These are phyloP conservation scores for Coleophoma eucalyptorum DNA, from an alignment of 2,329 filamentous ascomycete genomes.

Conservation along the genomic window DNA sequence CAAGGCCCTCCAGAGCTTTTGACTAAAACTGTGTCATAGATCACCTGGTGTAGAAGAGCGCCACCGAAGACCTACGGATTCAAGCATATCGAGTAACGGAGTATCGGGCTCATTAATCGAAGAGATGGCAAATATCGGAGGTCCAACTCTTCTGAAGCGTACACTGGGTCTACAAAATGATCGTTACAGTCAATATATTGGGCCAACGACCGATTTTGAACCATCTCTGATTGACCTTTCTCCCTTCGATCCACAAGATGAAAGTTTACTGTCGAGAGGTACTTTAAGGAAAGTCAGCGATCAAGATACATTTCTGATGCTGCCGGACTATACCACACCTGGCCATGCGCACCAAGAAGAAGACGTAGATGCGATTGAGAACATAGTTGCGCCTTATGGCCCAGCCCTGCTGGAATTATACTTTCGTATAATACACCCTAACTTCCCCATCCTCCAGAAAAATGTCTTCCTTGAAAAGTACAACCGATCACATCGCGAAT, in stretches of 20 bases:
- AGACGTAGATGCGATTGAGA: conserved; percentile 70
- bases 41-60: conserved; percentile 54
- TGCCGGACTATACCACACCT: conserved; percentile 69
- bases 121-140: conserved; percentile 68
- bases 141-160: conserved; percentile 61
- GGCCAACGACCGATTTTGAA: conserved; percentile 79
- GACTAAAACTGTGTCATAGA: conserved; percentile 32
- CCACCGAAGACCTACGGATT: conserved; percentile 48
- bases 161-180: conserved; percentile 74
- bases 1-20: too few relatives aligned
- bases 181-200: conserved; percentile 79
- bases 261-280: conserved; percentile 67
- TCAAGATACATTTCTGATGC: conserved; percentile 74
- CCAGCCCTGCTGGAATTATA: conserved; percentile 74
- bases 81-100: conserved; percentile 57
- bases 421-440: conserved; percentile 76
- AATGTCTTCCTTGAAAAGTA: conserved; percentile 77
- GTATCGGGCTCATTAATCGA: conserved; percentile 61
- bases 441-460: conserved; percentile 80
- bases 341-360: conserved; percentile 67
- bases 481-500: conserved; percentile 66
- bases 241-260: conserved; percentile 75
- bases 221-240: conserved; percentile 79
- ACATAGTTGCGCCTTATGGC: conserved; percentile 73
- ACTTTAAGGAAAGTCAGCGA: conserved; percentile 74